Percentiles rank a stretch among this genome's conserved stretches.
phyloP scores from a whole-genome alignment of 1,284 basidiomycete genomes.

The Tetrapyrgos nigripes region DNA sequence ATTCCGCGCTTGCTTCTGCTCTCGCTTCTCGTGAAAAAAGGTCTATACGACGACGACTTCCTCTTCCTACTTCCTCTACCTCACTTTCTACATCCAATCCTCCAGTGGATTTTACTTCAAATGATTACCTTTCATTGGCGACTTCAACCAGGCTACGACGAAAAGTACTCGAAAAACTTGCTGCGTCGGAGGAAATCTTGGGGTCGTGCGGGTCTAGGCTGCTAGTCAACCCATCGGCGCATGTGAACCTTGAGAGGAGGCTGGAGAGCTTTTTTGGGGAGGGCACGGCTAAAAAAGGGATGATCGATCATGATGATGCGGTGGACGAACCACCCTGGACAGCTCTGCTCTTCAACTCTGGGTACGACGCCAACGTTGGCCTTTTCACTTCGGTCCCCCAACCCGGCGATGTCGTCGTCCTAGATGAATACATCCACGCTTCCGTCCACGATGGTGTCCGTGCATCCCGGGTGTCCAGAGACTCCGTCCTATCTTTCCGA shows the following conservation, averaged over 20 bases:
- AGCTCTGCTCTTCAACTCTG: conserved; percentile 92
- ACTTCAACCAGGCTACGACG: conserved; percentile 61
- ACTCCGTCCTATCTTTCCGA: conserved; percentile 57
- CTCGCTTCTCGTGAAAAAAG: conserved; percentile 68
- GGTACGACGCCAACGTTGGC: conserved; percentile 93
- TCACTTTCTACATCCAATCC: conserved; percentile 32
- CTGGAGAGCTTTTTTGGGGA: conserved; percentile 65
- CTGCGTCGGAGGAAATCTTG: conserved; percentile 64
- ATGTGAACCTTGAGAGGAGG: conserved; percentile 73
- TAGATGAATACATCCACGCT: conserved; percentile 92
- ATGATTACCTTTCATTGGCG: conserved; percentile 93
- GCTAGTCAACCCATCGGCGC: conserved; percentile 80
- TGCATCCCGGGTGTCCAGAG: conserved; percentile 58
- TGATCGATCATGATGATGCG: neutral
- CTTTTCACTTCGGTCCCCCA: conserved; percentile 89
- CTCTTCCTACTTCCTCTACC: conserved; percentile 46
- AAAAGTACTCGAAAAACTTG: conserved; percentile 63
- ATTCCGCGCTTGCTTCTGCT: conserved; percentile 41
- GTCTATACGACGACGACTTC: conserved; percentile 66
- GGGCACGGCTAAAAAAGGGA: conserved; percentile 10
- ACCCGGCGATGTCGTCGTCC: conserved; percentile 78
- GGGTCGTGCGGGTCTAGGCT: conserved; percentile 92
- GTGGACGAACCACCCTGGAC: conserved; percentile 44
- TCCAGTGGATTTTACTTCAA: conserved; percentile 84
- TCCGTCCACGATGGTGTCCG: conserved; percentile 92